A percentile compares a stretch with the other conserved stretches of the same genome.
Evolutionary conservation across 1,284 basidiomycete species (phyloP).

Genomic region (Volvariella volvacea): DNA sequence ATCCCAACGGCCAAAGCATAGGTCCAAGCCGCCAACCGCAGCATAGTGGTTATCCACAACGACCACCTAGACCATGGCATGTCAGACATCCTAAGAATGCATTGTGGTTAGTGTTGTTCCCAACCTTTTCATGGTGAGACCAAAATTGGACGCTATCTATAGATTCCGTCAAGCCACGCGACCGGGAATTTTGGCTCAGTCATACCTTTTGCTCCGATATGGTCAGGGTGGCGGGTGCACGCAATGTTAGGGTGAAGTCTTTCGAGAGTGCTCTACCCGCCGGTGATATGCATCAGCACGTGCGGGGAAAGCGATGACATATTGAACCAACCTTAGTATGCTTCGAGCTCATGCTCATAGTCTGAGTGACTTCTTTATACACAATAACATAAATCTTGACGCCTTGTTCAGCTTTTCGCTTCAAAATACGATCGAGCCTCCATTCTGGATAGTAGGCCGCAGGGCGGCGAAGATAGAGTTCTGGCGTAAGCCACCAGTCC

Average conservation of each 20-base stretch:
- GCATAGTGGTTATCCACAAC: slow-evolving; percentile 83
- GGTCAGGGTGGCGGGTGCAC: slow-evolving; percentile 85
- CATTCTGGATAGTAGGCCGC: slow-evolving; percentile 78
- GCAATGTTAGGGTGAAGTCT: slow-evolving; percentile 82
- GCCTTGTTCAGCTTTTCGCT: slow-evolving; percentile 85
- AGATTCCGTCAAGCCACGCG: slow-evolving; percentile 3
- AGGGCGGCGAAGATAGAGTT: slow-evolving; percentile 87
- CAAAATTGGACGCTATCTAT: slow-evolving; percentile 73
- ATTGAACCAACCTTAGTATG: slow-evolving; percentile 67
- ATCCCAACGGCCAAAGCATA: slow-evolving; percentile 96
- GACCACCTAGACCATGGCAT: slow-evolving; percentile 38
- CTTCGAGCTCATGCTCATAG: slow-evolving; percentile 81
- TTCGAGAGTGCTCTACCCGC: slow-evolving; percentile 61
- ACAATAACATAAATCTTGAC: slow-evolving; percentile 87
- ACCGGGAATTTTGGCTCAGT: not conserved
- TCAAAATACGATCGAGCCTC: slow-evolving; percentile 78
- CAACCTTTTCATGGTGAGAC: slow-evolving; percentile 77
- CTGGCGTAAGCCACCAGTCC: slow-evolving; percentile 93
- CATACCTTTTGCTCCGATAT: slow-evolving; percentile 74
- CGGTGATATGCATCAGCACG: not conserved
- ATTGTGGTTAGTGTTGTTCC: not conserved
- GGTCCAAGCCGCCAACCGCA: slow-evolving; percentile 81
- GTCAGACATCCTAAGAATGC: not conserved
- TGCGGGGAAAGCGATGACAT: not conserved
- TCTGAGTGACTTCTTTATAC: slow-evolving; percentile 89